Conservation (phyloP, 352 stramenopile genomes). For the Nothophytophthora sp. region DNA sequence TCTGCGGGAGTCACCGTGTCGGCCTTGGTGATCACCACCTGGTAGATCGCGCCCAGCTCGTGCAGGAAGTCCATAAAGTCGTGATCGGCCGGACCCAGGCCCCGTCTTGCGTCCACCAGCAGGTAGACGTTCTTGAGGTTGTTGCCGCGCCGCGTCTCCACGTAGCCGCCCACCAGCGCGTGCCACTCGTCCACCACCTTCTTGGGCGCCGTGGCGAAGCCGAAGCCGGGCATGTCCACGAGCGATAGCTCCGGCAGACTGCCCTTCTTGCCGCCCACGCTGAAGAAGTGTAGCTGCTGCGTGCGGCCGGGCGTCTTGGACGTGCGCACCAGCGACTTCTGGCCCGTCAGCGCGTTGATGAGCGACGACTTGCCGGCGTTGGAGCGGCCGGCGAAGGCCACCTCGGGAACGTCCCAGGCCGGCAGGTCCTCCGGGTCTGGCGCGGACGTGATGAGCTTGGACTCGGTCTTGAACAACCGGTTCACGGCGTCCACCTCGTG, state of each 20-base stretch:
- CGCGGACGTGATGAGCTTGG: constrained; percentile 71
- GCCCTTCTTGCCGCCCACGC: constrained; percentile 73
- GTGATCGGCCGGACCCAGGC: constrained; percentile 72
- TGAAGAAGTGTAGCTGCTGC: constrained; percentile 81
- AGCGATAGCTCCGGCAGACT: constrained; percentile 66
- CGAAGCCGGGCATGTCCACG: constrained; percentile 89
- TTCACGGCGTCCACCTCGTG: constrained; percentile 68
- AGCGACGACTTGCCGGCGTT: constrained; percentile 91
- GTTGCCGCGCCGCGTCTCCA: constrained; percentile 53
- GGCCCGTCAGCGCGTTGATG: constrained; percentile 82
- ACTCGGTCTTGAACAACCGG: constrained; percentile 57
- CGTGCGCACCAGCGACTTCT: constrained; percentile 65
- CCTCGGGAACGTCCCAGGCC: constrained; percentile 70
- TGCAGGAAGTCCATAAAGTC: constrained; percentile 91
- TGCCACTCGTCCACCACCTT: constrained; percentile 77
- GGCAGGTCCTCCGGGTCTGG: constrained; percentile 58
- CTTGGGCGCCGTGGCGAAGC: constrained; percentile 82
- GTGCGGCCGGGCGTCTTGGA: constrained; percentile 90
- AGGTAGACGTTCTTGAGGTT: constrained; percentile 84
- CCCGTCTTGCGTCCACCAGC: constrained; percentile 79
- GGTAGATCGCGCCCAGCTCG: constrained; percentile 78
- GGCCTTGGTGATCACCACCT: constrained; percentile 92
- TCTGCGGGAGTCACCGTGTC: constrained; percentile 58
- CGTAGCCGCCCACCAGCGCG: constrained; percentile 76
- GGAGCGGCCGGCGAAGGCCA: constrained; percentile 86